phyloP scores from a whole-genome alignment of 192 early-diverging fungal species.

The Chytriomyces confervae region DNA sequence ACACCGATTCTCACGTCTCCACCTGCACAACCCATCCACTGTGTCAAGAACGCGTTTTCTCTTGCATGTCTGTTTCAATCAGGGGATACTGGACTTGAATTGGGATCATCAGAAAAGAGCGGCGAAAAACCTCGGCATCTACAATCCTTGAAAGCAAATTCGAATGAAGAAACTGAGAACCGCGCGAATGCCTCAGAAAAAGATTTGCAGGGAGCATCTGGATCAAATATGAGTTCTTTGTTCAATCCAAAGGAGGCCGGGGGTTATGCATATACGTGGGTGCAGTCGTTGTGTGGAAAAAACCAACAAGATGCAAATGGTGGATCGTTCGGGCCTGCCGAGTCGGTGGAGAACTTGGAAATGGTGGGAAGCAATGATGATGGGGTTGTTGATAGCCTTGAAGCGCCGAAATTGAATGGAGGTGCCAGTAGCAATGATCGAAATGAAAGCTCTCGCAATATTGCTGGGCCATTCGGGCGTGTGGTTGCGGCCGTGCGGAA shows the following conservation, averaged over 20 bases:
- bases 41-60: background rate
- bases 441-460: background rate
- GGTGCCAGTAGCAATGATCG: background rate
- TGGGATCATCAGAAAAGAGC: no score
- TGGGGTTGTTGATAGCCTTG: background rate
- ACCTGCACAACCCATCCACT: slow-evolving; percentile 16
- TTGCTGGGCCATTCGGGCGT: background rate
- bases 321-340: background rate
- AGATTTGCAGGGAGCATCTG: background rate
- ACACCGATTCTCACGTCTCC: slow-evolving; percentile 7
- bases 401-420: background rate
- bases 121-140: background rate
- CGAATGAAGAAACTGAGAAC: background rate
- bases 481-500: background rate
- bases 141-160: background rate
- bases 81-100: background rate
- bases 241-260: slow-evolving; percentile 28
- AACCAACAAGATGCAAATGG: slow-evolving; percentile 17
- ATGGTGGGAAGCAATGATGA: background rate
- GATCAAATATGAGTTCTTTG: background rate
- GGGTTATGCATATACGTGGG: slow-evolving; percentile 41
- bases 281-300: slow-evolving; percentile 39
- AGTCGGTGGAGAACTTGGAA: no score
- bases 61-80: background rate
- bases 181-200: background rate